Base-by-base conservation (phyloP, 2,329 filamentous ascomycete species). In the Dryadomyces quercivorus region DNA sequence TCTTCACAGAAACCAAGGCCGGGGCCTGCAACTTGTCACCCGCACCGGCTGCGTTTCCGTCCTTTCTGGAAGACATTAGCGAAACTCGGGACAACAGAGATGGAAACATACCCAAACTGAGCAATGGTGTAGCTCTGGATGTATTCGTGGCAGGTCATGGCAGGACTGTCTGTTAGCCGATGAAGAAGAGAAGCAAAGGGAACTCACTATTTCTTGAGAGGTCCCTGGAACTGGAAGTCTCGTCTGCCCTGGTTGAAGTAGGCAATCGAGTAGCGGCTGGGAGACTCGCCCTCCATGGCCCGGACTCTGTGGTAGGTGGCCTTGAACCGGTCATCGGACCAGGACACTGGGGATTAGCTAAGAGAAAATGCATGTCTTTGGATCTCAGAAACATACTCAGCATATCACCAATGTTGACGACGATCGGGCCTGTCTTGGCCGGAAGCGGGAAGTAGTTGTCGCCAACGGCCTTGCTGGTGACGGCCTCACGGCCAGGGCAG, bases 251-350 rank as follows among this genome's bases (percentile, higher is more conserved):
- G 50, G 50, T 55, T 80, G 80, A 65, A 82, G 61, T 77, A 85
- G 5, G 81, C 81, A 62, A 85, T 79, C 62, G 77, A 81, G 62
- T 81, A 84, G 43, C 81, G 71, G n/a, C 66, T 70, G 0, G 80
- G 80, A 2, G 79, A 78, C 4, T n/a, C 18, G 42, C 42, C 8
- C 50, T 36, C 38, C 20, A 49, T 50, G 18, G 50, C 31, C 65
- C 79, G 80, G 53, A 84, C 81, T 2, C 81, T 73, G 64, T 84
- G 81, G 52, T 82, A 80, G 0, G 80, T 82, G 45, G 75, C 80
- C 66, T 84, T 84, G 69, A 84, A 83, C n/a, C 80, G 73, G 63
- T 84, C 82, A 61, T 85, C 81, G 36, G 74, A 79, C 80, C 81
- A 84, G 31, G 2, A 81, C 81, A 56, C 53, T 53, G 36, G 6